Base-by-base conservation (phyloP, 306 rosid species). In the Dryas octopetala region DNA sequence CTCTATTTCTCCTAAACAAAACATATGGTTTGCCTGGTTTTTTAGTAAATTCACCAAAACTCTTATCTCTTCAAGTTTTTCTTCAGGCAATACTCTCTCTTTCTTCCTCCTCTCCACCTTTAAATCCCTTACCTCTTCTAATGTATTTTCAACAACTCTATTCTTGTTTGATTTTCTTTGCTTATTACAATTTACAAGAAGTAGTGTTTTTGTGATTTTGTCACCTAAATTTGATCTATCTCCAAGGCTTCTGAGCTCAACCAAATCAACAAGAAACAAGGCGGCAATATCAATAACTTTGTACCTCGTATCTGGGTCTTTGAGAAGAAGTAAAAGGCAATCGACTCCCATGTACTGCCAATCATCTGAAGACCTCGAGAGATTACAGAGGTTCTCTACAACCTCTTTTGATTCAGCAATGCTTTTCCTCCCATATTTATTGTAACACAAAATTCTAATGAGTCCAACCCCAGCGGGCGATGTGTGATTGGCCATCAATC, bases 271-370 rank as follows among this genome's bases (percentile, higher is more conserved):
- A 11, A 90, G 89, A 79, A 76, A 85, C 1, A 66, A 73, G 49
- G 78, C 60, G 2, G 87, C 85, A 73, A 75, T 17, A 58, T 67
- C 85, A 74, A 90, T 15, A 78, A 90, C 89, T 23, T 85, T 82
- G 87, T 84, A 84, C 85, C 98, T 82, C 5, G 95, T 89, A 43
- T 75, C 84, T 8, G 69, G 50, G 69, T 93, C 95, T 75, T 87
- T 88, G 82, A 93, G 94, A 64, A 93, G 96, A 28, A 86, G 66
- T 26, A 93, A 59, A 59, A 93, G 96, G 78, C 96, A 93, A 46
- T 93, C 89, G 3, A 93, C 87, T 13, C 92, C 96, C 80, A 89
- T 84, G 41, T 93, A 89, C 48, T 93, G 98, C 96, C 98, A 93
- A 74, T 93, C 91, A 83, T 93, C 93, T 3, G 91, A 93, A 73